Percentiles rank a stretch among this genome's conserved stretches.
These are phyloP conservation scores for Volvox africanus DNA, from an alignment of 139 green algal species.

Conservation along the genomic window DNA sequence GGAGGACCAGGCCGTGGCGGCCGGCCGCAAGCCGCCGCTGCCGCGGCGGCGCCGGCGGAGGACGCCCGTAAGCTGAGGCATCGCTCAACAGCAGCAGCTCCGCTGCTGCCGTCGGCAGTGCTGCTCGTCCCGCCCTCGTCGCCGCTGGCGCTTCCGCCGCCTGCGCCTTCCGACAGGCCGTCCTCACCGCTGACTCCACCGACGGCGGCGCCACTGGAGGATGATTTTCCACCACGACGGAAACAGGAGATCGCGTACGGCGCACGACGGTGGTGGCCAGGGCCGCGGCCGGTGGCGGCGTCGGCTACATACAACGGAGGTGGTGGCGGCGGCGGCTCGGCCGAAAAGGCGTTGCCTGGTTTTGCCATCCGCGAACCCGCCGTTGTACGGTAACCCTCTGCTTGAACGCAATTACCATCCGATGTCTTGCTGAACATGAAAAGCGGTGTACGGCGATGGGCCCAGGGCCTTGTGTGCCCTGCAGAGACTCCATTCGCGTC, in stretches of 20 bases:
- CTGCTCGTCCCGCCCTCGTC: conserved; percentile 12
- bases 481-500: not conserved
- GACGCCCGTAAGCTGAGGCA: not conserved
- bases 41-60: not conserved
- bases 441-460: conserved; percentile 12
- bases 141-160: not conserved
- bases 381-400: not conserved
- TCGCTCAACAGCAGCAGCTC: not conserved
- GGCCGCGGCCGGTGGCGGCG: not conserved
- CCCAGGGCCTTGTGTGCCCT: not conserved
- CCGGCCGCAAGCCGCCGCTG: conserved; percentile 1
- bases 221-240: not conserved
- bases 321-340: not conserved
- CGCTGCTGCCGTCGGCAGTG: not conserved
- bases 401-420: not conserved
- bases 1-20: conserved; percentile 12
- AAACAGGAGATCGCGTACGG: not conserved
- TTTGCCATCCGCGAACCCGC: not conserved
- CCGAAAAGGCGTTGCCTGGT: not conserved
- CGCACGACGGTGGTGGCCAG: not conserved
- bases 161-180: not conserved
- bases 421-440: not conserved
- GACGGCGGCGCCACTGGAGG: not conserved
- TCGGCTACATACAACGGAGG: not conserved
- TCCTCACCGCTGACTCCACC: not conserved